Conservation (phyloP, 805 yeast species). For the Candida nanaspora region DNA sequence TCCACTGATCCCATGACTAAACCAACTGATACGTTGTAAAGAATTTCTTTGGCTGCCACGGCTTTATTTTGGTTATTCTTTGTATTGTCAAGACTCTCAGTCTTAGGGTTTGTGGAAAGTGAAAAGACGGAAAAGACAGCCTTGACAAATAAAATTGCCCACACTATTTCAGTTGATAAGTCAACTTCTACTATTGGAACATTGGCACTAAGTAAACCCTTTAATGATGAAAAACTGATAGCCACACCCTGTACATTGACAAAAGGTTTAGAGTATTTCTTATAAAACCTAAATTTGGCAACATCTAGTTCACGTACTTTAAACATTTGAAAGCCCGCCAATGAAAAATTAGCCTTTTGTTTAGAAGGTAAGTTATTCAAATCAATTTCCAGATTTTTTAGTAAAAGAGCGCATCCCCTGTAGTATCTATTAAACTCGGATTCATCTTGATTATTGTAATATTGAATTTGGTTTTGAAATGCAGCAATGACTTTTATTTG, state of each 20-base stretch:
- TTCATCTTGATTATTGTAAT: conserved; percentile 22
- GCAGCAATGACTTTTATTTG: conserved; percentile 16
- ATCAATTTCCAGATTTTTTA: conserved; percentile 3
- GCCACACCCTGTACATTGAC: conserved; percentile 7
- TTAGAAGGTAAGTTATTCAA: conserved; percentile 3
- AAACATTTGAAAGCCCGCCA: not conserved
- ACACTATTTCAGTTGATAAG: conserved; percentile 23
- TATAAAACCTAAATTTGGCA: conserved; percentile 5
- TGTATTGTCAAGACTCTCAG: conserved; percentile 1
- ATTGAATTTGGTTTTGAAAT: conserved; percentile 23
- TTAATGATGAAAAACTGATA: conserved; percentile 8
- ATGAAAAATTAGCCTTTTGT: not conserved
- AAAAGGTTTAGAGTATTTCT: conserved; percentile 5
- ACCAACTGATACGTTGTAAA: conserved; percentile 15
- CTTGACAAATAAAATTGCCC: conserved; percentile 23
- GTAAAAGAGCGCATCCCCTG: conserved; percentile 18
- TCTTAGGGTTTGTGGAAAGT: too few species aligned
- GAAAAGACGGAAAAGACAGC: not conserved
- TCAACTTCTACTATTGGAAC: conserved; percentile 20
- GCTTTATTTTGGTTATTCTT: not conserved
- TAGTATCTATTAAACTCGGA: conserved; percentile 18
- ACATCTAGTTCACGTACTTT: conserved; percentile 9
- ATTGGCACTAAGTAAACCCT: conserved; percentile 11
- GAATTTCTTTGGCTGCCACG: too few species aligned
- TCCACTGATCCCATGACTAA: conserved; percentile 16